A percentile compares a stretch with the other conserved stretches of the same genome.
These are phyloP conservation scores for Phytophthora foliorum DNA, from an alignment of 352 stramenopile species.

Conservation along the genomic window DNA sequence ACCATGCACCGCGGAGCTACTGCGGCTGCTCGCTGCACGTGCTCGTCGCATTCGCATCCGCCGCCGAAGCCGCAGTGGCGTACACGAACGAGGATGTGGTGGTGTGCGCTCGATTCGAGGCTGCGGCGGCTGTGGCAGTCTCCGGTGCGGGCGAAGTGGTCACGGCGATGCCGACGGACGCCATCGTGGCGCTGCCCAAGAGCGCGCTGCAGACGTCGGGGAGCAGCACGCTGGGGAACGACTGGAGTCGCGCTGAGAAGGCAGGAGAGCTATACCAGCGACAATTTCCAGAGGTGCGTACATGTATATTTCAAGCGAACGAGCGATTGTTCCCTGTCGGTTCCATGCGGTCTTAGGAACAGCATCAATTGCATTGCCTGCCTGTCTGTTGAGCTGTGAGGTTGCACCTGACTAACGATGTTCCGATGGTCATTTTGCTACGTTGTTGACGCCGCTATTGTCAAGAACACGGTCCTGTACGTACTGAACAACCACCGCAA, in stretches of 20 bases:
- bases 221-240: constrained; percentile 4
- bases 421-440: neutral
- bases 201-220: neutral
- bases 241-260: constrained; percentile 40
- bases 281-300: constrained; percentile 29
- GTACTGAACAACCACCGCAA: constrained; percentile 49
- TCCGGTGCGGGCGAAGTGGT: constrained; percentile 2
- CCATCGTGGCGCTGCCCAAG: constrained; percentile 9
- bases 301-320: neutral
- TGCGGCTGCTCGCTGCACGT: constrained; percentile 43
- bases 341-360: too few relatives aligned
- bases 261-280: constrained; percentile 35
- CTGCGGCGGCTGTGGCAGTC: neutral
- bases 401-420: too few relatives aligned
- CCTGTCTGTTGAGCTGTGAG: too few relatives aligned
- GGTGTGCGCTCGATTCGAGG: constrained; percentile 45
- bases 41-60: constrained; percentile 23
- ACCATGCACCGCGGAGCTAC: constrained; percentile 43
- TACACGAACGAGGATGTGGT: constrained; percentile 23
- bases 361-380: too few relatives aligned
- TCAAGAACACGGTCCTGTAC: constrained; percentile 43
- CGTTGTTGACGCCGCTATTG: neutral
- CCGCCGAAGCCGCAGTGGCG: neutral
- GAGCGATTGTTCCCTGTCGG: too few relatives aligned
- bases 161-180: constrained; percentile 2